Base-by-base conservation (phyloP, 108 stramenopile species). In the Cyclotella baltica region DNA sequence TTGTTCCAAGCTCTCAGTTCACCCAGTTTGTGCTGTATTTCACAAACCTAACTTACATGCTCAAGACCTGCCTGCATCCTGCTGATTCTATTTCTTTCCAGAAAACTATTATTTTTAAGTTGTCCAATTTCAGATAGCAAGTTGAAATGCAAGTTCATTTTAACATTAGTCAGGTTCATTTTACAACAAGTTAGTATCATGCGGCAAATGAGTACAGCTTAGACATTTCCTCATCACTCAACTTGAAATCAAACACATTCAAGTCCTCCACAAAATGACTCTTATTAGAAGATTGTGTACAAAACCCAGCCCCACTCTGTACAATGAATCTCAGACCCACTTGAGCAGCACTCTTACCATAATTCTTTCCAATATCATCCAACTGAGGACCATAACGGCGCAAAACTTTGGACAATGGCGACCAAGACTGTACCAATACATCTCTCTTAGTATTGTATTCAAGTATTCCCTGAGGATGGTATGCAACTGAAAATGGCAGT, bases 281-380 rank as follows among this genome's bases (percentile, higher is more conserved):
- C 47, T 81, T 85, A 20, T 79, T 87, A 34, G 85, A 83, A 43
- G 80, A 83, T 50, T 94, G 89, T 16, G 91, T 89, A 25, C 79
- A 85, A 63, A 92, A 88, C 3, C 85, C 70, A 35, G 76, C 89
- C 20, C 93, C 93, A 58, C 58, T 89, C 73, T 92, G 90, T 10
- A 94, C 57, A 33, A 92, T 89, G 88, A 89, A 94, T 67, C 88
- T 87, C 23, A 94, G 80, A 1, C 91, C 91, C 10, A 94, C 91
- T 53, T 94, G 93, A 11, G 91, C 91, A 34, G 75, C 84, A 47
- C 75, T 82, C 76, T 94, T 94, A 57, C 86, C 83, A 68, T 92
- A 89, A 2, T 75, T 71, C 74, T 87, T 89, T 18, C 91, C 91
- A 52, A 94, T 90, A 18, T 62, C 40, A n/a, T 80, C 88, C 83